Evolutionary conservation across 768 basidiomycete species (phyloP).

Genomic region (Auriscalpium vulgare): DNA sequence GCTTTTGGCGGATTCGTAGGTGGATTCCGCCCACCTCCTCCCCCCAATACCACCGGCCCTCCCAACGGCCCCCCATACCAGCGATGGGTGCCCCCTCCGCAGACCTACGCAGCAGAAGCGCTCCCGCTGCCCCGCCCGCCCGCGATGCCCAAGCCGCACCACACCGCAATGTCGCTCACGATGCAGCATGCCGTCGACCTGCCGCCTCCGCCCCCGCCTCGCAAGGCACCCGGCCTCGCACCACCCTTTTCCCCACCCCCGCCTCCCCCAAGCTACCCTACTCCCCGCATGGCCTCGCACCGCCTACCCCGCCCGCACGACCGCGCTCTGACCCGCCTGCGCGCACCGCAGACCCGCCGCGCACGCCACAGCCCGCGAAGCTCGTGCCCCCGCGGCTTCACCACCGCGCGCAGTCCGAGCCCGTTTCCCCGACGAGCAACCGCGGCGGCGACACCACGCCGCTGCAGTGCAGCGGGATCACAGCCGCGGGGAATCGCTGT

Average conservation of each 20-base stretch:
- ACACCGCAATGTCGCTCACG: slow-evolving; percentile 23
- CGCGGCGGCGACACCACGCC: not conserved
- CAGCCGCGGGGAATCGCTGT: slow-evolving; percentile 59
- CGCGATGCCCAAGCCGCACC: slow-evolving; percentile 31
- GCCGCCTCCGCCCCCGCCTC: not conserved
- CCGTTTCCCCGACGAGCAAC: slow-evolving; percentile 17
- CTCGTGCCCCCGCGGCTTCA: not conserved
- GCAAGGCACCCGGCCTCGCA: slow-evolving; percentile 5
- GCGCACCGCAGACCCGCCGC: not conserved
- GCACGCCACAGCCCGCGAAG: slow-evolving; percentile 8
- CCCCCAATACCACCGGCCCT: slow-evolving; percentile 2
- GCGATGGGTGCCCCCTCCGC: not conserved
- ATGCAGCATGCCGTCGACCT: slow-evolving; percentile 28
- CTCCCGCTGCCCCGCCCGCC: slow-evolving; percentile 21
- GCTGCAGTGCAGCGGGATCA: slow-evolving; percentile 55
- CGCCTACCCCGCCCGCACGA: slow-evolving; percentile 29
- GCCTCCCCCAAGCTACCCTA: slow-evolving; percentile 7
- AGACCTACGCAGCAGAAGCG: slow-evolving; percentile 16
- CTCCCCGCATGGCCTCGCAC: not conserved
- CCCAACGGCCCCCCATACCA: not conserved
- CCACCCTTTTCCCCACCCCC: slow-evolving; percentile 13
- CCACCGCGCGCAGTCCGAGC: slow-evolving; percentile 11
- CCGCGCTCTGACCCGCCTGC: slow-evolving; percentile 4
- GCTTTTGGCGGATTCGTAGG: slow-evolving; percentile 33
- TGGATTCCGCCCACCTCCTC: slow-evolving; percentile 32